Evolutionary conservation across 495 filamentous ascomycete species (phyloP).

Genomic region (Talaromyces borbonicus): DNA sequence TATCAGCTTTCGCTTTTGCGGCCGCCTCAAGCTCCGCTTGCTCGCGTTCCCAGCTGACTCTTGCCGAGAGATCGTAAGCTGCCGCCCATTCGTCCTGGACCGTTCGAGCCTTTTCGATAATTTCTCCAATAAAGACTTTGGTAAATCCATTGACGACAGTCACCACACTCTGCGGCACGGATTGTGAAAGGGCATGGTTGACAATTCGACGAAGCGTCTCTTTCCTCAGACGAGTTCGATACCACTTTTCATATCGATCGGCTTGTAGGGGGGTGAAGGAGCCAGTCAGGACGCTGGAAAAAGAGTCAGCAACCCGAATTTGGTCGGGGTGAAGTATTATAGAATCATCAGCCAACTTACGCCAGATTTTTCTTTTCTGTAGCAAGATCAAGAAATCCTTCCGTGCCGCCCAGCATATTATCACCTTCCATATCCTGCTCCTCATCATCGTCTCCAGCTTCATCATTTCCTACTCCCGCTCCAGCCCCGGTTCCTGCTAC

Average conservation of each 20-base stretch:
- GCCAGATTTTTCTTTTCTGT: conserved; percentile 60
- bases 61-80: conserved; percentile 30
- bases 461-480: conserved; percentile 36
- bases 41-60: conserved; percentile 24
- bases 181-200: conserved; percentile 84
- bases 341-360: conserved; percentile 25
- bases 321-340: too few relatives aligned
- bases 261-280: conserved; percentile 60
- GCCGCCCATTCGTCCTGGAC: conserved; percentile 72
- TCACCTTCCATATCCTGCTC: conserved; percentile 59
- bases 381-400: conserved; percentile 53
- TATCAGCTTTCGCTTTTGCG: conserved; percentile 17
- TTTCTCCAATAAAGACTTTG: conserved; percentile 75
- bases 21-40: conserved; percentile 33
- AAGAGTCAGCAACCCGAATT: conserved; percentile 1
- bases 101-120: conserved; percentile 69
- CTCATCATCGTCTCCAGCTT: conserved; percentile 48
- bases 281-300: conserved; percentile 51
- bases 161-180: conserved; percentile 67
- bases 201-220: conserved; percentile 58
- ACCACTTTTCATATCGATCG: conserved; percentile 62
- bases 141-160: conserved; percentile 70
- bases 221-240: conserved; percentile 58
- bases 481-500: too few relatives aligned
- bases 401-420: conserved; percentile 50